phyloP scores from a whole-genome alignment of 129 eudicot species.

The Flaveria ramosissima region DNA sequence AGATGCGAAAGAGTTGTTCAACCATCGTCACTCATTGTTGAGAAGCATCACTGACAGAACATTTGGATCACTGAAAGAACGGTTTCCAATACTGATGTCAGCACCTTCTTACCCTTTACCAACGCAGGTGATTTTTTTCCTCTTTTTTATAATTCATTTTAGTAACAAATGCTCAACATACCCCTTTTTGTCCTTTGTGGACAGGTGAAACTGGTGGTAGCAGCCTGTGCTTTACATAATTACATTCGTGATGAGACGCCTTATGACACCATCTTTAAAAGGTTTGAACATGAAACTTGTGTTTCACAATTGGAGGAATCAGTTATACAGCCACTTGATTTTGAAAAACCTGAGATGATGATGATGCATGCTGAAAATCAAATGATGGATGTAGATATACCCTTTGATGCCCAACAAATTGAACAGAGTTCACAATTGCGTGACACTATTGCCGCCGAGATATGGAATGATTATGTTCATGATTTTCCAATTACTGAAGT shows the following conservation, averaged over 20 bases:
- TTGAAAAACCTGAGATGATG: slow-evolving; percentile 38
- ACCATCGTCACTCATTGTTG: slow-evolving; percentile 50
- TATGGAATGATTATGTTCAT: slow-evolving; percentile 57
- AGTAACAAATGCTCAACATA: background rate
- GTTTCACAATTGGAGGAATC: slow-evolving; percentile 38
- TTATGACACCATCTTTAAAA: slow-evolving; percentile 50
- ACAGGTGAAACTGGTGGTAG: slow-evolving; percentile 54
- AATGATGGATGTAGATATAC: slow-evolving; percentile 37
- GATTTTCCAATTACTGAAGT: slow-evolving; percentile 42
- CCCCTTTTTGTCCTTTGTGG: background rate
- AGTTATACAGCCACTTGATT: slow-evolving; percentile 33
- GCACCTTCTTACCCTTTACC: slow-evolving; percentile 65
- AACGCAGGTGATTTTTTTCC: slow-evolving; percentile 40
- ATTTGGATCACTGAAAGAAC: slow-evolving; percentile 55
- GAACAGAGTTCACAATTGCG: slow-evolving; percentile 42
- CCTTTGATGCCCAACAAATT: slow-evolving; percentile 39
- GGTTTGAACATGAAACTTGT: slow-evolving; percentile 42
- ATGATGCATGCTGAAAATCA: slow-evolving; percentile 20
- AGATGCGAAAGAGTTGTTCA: slow-evolving; percentile 55
- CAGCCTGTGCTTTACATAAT: slow-evolving; percentile 63
- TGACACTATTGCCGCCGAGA: slow-evolving; percentile 53
- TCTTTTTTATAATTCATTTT: background rate
- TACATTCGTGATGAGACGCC: slow-evolving; percentile 56
- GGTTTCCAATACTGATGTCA: slow-evolving; percentile 59
- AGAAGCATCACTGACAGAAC: slow-evolving; percentile 43